Evolutionary conservation across 208 protist species (phyloP), one percentile per base, ranked within the genome.

Genomic region (Trypanosoma lewisi): DNA sequence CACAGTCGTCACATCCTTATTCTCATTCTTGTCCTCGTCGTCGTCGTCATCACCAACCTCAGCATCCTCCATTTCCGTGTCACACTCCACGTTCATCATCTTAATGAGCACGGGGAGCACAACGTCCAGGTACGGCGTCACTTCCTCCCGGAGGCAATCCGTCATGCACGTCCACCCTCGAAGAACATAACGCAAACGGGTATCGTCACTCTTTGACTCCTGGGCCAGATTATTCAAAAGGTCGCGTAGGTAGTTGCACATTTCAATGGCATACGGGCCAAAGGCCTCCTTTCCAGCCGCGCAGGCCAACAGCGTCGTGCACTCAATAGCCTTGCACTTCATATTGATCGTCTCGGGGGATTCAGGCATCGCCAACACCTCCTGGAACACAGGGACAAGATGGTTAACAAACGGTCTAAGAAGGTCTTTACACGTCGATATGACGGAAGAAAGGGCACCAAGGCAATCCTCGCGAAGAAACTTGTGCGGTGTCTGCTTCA

Each of bases 131-230:
- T 96, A 96, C 4, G 87, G 87, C 50, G 81, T 59, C 2, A 86
- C 77, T 45, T 87, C 80, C 28, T 78, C 79, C 53, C 78, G 73
- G 21, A 96, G 78, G 60, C 85, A 94, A 63, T 96, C 85, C 50
- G 87, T 80, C 90, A 96, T 96, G 72, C 87, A 94, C 0, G 85
- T 90, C 87, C 87, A 96, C 4, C 87, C 90, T 39, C 90, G 90
- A 63, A 94, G 75, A 45, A 94, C 77, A 52, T 83, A 92, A 19
- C 83, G 84, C 17, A 80, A 74, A 31, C 85, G 77, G 42, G 73
- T 79, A 57, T 94, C 90, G 52, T 92, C 82, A 27, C 82, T 85
- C 14, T 73, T 65, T 17, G 85, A 58, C 11, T 76, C 80, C 27
- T 52, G 51, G 25, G 71, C 54, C 45, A 58, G 4, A 27, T 61